Evolutionary conservation across 2,329 filamentous ascomycete genomes (phyloP).

Genomic region (Fusarium sp.): DNA sequence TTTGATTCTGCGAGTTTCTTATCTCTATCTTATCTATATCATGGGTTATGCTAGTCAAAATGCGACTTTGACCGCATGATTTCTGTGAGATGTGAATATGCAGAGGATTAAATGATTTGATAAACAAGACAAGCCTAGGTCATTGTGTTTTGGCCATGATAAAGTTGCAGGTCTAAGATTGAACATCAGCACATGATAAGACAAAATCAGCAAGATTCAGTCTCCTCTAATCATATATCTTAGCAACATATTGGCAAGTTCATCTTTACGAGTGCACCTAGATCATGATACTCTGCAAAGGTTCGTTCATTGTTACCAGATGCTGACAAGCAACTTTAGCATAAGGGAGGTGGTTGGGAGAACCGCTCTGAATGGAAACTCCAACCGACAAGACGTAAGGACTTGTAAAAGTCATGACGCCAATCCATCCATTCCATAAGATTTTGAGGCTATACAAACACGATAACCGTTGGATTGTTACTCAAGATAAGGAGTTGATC

Average conservation of each 20-base stretch:
- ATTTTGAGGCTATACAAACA: neutral
- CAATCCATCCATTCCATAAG: neutral
- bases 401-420: neutral
- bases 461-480: neutral
- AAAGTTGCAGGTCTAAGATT: neutral
- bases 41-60: neutral
- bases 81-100: conserved; percentile 8
- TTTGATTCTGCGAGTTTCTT: conserved; percentile 13
- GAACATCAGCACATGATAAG: neutral
- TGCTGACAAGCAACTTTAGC: neutral
- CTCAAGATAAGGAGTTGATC: neutral
- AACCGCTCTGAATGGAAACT: neutral
- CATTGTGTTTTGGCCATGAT: neutral
- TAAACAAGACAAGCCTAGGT: neutral
- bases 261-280: neutral
- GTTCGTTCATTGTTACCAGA: neutral
- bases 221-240: neutral
- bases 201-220: neutral
- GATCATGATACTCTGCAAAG: neutral
- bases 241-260: neutral
- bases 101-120: neutral
- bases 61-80: conserved; percentile 35
- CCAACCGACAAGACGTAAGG: neutral
- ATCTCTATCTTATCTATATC: conserved; percentile 34
- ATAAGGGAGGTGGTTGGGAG: neutral